Percentiles rank a stretch among this genome's conserved stretches.
These are phyloP conservation scores for Aspergillus nomiae DNA, from an alignment of 2,329 filamentous ascomycete genomes.

Conservation along the genomic window DNA sequence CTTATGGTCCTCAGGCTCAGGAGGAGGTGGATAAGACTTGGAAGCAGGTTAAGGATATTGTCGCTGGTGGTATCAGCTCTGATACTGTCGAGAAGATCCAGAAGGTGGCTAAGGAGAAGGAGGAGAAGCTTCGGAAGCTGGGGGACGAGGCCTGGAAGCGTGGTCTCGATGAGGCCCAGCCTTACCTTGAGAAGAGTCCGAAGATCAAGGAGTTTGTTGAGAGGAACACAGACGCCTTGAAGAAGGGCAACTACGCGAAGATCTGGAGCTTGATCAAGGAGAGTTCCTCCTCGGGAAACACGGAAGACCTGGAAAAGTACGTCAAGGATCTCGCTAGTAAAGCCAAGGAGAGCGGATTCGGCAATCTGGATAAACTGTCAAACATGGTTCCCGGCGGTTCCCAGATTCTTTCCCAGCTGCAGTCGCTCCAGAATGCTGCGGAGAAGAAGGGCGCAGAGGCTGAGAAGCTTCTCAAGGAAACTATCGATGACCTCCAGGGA, in stretches of 20 bases:
- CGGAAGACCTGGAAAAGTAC: slow-evolving; percentile 62
- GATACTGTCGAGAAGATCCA: slow-evolving; percentile 56
- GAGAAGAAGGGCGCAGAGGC: slow-evolving; percentile 70
- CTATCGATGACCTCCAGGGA: slow-evolving; percentile 47
- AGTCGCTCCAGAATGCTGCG: slow-evolving; percentile 65
- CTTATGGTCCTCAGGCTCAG: slow-evolving; percentile 75
- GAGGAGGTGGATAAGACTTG: slow-evolving; percentile 74
- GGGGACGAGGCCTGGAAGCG: slow-evolving; percentile 74
- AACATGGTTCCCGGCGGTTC: slow-evolving; percentile 65
- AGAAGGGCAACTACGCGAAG: slow-evolving; percentile 66
- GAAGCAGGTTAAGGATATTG: slow-evolving; percentile 64
- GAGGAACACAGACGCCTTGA: slow-evolving; percentile 68
- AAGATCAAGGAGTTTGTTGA: slow-evolving; percentile 72
- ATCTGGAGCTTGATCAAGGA: slow-evolving; percentile 65
- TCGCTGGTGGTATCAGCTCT: slow-evolving; percentile 62
- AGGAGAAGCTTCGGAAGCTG: slow-evolving; percentile 65
- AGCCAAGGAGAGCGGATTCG: slow-evolving; percentile 56
- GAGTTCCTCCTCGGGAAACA: slow-evolving; percentile 63
- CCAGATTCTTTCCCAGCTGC: slow-evolving; percentile 66
- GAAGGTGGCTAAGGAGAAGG: slow-evolving; percentile 69
- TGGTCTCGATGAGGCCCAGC: slow-evolving; percentile 69
- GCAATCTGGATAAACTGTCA: slow-evolving; percentile 63
- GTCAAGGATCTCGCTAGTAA: slow-evolving; percentile 62
- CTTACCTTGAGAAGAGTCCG: slow-evolving; percentile 75
- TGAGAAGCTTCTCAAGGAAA: slow-evolving; percentile 67